Evolutionary conservation across 768 basidiomycete species (phyloP), one percentile per base, ranked within the genome.

Genomic region (Tulasnella sp.): DNA sequence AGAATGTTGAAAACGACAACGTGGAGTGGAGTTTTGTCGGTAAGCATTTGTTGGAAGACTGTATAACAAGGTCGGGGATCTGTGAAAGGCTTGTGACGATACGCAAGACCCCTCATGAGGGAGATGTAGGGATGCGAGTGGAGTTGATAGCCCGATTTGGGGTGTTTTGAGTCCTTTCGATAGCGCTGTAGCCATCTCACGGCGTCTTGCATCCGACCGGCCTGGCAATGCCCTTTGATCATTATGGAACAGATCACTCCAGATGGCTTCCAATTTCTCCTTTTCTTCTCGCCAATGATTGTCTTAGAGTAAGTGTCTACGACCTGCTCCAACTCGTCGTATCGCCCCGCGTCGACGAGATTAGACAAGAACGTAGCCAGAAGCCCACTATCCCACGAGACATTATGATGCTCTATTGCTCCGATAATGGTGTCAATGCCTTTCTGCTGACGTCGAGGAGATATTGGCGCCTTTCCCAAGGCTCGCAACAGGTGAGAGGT

Each of bases 1-100:
- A 70, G 70, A 11, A 69, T 60, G 43, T 58, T 64, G 61, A 68
- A 67, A 17, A 67, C 23, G n/a, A 65, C 51, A 2, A 63, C 56
- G 34, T 63, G 51, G 41, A 53, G 44, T 44, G 45, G 15, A 51
- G 50, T 30, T 27, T 30, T 19, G 32, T 61, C 61, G n/a, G 34
- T 43, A 29, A 61, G 42, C n/a, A 61, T 56, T 30, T 56, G 45
- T 17, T 41, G 13, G 15, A 61, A 11, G 1, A 61, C 48, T 3
- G 55, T 34, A 29, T 59, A 59, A 27, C 44, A 48, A 4, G 47
- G 27, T n/a, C 15, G 9, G 11, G 56, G 49, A 30, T 50, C 26
- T 11, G 41, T 56, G 43, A 8, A 29, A 10, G 15, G 29, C 5
- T 15, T 26, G 15, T 29, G 32, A 19, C 23, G 41, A 2, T 47